Percentiles rank a stretch among this genome's conserved stretches.
phyloP scores from a whole-genome alignment of 2,329 filamentous ascomycete genomes.

The Myrmaecium sp. region DNA sequence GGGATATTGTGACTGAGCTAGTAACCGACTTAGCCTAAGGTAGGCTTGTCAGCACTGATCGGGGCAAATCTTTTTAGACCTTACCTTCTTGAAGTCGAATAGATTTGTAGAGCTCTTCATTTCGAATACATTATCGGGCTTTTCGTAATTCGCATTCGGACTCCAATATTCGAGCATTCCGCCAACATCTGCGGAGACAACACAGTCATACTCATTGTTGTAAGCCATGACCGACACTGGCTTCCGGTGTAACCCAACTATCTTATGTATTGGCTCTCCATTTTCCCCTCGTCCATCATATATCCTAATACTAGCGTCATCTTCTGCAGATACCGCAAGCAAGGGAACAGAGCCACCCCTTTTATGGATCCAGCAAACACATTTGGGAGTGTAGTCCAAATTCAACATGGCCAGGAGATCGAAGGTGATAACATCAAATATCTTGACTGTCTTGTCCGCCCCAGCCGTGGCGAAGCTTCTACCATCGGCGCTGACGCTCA shows the following conservation, averaged over 20 bases:
- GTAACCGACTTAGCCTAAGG: conserved; percentile 55
- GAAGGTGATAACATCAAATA: conserved; percentile 66
- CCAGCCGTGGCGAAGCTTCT: conserved; percentile 87
- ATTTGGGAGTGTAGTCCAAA: conserved; percentile 58
- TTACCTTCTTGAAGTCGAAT: conserved; percentile 85
- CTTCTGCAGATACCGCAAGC: conserved; percentile 65
- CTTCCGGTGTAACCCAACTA: conserved; percentile 64
- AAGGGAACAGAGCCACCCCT: conserved; percentile 76
- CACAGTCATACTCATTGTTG: conserved; percentile 78
- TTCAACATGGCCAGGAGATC: conserved; percentile 47
- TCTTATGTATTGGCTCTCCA: conserved; percentile 54
- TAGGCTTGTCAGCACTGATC: conserved; percentile 2
- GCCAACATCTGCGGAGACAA: conserved; percentile 71
- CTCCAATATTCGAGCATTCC: conserved; percentile 98
- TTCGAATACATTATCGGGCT: conserved; percentile 79
- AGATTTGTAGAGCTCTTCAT: conserved; percentile 88
- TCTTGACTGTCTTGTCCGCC: conserved; percentile 59
- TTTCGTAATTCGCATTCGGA: conserved; percentile 65
- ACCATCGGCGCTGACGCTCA: conserved; percentile 77
- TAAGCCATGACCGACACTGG: conserved; percentile 75
- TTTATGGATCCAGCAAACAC: conserved; percentile 81
- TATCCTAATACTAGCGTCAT: conserved; percentile 56
- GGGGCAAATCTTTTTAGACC: neutral
- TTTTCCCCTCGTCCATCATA: conserved; percentile 84
- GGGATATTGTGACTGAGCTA: conserved; percentile 67